Evolutionary conservation across 2,329 filamentous ascomycete genomes (phyloP), one percentile per base, ranked within the genome.

Genomic region (Aspergillus ustus): DNA sequence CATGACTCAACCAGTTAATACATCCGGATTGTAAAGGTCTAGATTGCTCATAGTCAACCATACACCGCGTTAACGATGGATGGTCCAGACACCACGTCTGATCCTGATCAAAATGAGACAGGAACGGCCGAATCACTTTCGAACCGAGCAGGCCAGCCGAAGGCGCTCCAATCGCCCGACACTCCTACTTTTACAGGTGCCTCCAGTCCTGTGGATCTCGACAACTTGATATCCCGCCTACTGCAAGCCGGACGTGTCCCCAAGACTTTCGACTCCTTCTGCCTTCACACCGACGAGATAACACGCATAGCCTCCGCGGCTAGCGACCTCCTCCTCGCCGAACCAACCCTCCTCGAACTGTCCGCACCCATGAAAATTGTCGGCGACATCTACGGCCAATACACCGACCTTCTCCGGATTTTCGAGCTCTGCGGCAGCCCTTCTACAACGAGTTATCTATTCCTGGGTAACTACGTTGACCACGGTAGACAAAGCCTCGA

Each of bases 391-490:
- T 95, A 98, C 80, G 95, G 95, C 69, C 95, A 99, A 84, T 99
- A 98, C 83, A 97, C 97, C 80, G 95, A 99, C 80, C 87, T 99
- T 65, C 86, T 99, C 70, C 92, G 95, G 75, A 85, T 99, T 64
- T 99, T 99, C 81, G 95, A 99, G 82, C 97, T 97, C 77, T 94
- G 95, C 71, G 95, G 95, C 67, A 98, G 98, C 82, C 95, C 95
- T 60, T 95, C 95, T 15, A 93, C 98, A 82, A 93, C 95, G 75
- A 98, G 98, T 85, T 99, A 98, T 81, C 92, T 99, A 72, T 99
- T 99, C 86, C 91, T 99, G 53, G 95, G 95, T 70, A 95, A 99
- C 78, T 99, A 99, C 75, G 95, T 99, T 73, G 95, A 98, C 80
- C 90, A 95, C 83, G 95, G 95, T 83, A 98, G 98, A 86, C 95